Evolutionary conservation across 306 rosid genomes (phyloP), one percentile per base, ranked within the genome.

Genomic region (Acmispon strigosus): DNA sequence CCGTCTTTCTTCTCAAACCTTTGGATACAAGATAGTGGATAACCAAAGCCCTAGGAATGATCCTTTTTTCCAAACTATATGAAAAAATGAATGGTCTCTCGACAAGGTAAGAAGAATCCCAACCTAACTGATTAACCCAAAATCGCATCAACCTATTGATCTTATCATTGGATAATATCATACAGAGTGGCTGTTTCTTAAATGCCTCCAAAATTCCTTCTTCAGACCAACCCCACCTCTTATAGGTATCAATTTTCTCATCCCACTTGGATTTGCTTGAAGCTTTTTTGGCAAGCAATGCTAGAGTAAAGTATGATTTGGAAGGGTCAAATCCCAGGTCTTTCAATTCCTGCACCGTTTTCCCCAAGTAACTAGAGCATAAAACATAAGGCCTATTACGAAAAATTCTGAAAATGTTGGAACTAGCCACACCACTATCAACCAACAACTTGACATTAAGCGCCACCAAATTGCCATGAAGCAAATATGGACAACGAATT

Each of bases 221-320:
- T 9, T 90, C 89, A 6, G 83, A 66, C 83, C 80, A 90, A 42
- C 94, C 96, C 90, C 88, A 89, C 24, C 42, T 77, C 72, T 69
- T 84, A 50, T 13, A 86, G 34, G 53, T 52, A 5, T 68, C 68
- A 8, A 84, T 50, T 73, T 85, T 86, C 17, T 69, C 79, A 20
- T 81, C 39, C 92, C 87, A 84, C 3, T 34, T 71, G 20, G 80
- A 52, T 67, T 81, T 68, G 9, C 59, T 75, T 69, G 69, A 5
- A 10, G 59, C 3, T 29, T 17, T 19, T 18, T 75, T 62, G 13
- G 84, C 83, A 8, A 19, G 1, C 47, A 84, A 34, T 0, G 90
- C 96, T 0, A 10, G 1, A 24, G 49, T 29, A 85, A 85, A 15
- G 51, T 63, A 0, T 5, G 16, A 1, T 11, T 22, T 79, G 32